Conservation (phyloP, 345 rosid genomes). For the Brassica incana region DNA sequence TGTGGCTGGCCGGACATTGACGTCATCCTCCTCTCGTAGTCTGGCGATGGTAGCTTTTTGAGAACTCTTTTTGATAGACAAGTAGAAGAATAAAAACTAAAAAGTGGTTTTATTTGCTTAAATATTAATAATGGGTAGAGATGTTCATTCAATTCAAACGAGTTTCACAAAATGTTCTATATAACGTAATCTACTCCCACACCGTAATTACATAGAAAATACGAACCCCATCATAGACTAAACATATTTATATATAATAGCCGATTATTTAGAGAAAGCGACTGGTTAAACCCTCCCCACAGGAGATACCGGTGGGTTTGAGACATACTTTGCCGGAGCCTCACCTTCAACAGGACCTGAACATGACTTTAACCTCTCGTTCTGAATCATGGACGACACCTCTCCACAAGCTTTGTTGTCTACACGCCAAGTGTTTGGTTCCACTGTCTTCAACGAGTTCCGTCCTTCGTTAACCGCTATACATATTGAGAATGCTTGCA, state of each 20-base stretch:
- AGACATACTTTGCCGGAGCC: conserved; percentile 52
- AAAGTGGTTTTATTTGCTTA: conserved; percentile 19
- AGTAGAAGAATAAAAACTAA: background rate
- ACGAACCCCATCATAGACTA: conserved; percentile 25
- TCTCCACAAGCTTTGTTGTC: conserved; percentile 40
- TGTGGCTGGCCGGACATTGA: background rate
- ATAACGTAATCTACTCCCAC: conserved; percentile 35
- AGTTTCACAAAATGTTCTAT: conserved; percentile 35
- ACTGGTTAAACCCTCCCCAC: conserved; percentile 64
- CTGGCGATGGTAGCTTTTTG: background rate
- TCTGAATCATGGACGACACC: conserved; percentile 19
- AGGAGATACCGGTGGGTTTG: conserved; percentile 74
- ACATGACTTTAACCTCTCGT: conserved; percentile 34
- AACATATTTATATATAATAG: conserved; percentile 14
- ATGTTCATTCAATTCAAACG: conserved; percentile 14
- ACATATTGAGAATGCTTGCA: conserved; percentile 88
- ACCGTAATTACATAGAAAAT: conserved; percentile 34
- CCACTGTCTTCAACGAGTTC: conserved; percentile 37
- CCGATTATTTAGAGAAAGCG: conserved; percentile 20
- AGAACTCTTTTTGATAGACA: background rate
- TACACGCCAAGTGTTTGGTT: conserved; percentile 21
- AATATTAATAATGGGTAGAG: conserved; percentile 10
- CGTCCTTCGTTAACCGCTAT: conserved; percentile 68
- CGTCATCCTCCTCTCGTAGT: background rate
- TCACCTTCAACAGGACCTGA: conserved; percentile 45